Evolutionary conservation across 805 yeast genomes (phyloP).

Genomic region (Candida caryicola): DNA sequence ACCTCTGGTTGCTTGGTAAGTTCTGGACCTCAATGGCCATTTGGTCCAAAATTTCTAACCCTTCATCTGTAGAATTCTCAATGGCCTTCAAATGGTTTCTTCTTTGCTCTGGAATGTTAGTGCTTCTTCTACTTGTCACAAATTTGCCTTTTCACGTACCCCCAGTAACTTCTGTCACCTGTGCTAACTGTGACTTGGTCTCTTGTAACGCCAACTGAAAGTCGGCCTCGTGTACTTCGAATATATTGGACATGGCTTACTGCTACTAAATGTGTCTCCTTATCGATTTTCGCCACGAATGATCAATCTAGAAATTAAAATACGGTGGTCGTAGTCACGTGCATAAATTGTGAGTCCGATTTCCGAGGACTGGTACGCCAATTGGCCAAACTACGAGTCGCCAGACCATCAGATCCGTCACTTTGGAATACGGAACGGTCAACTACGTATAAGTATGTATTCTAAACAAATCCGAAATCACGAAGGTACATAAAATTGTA

Average conservation of each 20-base stretch:
- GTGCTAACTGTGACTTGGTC: constrained; percentile 61
- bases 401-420: too few relatives aligned
- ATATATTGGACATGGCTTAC: constrained; percentile 47
- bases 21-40: constrained; percentile 84
- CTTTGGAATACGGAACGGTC: too few relatives aligned
- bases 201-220: constrained; percentile 68
- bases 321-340: too few relatives aligned
- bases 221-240: constrained; percentile 66
- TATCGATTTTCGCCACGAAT: neutral
- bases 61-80: constrained; percentile 74
- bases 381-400: too few relatives aligned
- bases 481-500: too few relatives aligned
- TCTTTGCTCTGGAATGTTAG: constrained; percentile 45
- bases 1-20: constrained; percentile 70
- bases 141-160: constrained; percentile 24
- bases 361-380: too few relatives aligned
- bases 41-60: constrained; percentile 77
- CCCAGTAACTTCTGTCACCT: constrained; percentile 48
- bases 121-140: constrained; percentile 4
- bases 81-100: constrained; percentile 54
- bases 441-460: too few relatives aligned
- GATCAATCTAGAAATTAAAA: neutral
- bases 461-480: too few relatives aligned
- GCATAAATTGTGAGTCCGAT: too few relatives aligned
- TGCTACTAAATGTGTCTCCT: neutral